Evolutionary conservation across 2,329 filamentous ascomycete species (phyloP), one percentile per base, ranked within the genome.

Genomic region (Cercospora citrullina): DNA sequence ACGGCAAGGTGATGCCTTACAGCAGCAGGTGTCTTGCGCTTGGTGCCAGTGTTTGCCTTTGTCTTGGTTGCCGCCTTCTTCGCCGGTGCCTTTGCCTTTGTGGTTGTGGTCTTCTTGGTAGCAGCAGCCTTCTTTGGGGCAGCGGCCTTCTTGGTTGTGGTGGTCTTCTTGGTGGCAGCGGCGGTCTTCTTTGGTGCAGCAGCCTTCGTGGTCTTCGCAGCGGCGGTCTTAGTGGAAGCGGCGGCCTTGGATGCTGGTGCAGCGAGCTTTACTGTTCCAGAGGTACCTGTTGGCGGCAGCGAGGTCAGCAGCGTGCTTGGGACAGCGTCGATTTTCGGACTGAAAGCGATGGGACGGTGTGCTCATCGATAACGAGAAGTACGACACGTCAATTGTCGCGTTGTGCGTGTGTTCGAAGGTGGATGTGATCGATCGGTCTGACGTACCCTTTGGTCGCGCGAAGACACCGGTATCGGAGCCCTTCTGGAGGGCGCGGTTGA

Each of bases 391-490:
- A 61, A 68, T 58, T 57, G 42, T 61, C 26, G 14, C 51, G 63
- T 65, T 42, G 68, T 42, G 36, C 39, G 23, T 68, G 45, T 28
- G 55, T 70, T 59, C 36, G 53, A 28, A 51, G 51, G 66, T 71
- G 66, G 69, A 45, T 69, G 42, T 60, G 68, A 75, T 73, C 72
- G 72, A 69, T 75, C 30, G 65, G 66, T 64, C 69, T 68, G 59
- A 84, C 87, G 74, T 86, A 93, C 93, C 93, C 89, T 97, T 97
- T 77, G 93, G 94, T 80, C 94, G 93, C 78, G 89, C 87, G 79
- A 97, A 97, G 76, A 91, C 86, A 71, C 91, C 92, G 86, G 91
- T 93, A 77, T 96, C 92, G 75, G 94, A 93, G 80, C 93, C 93
- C 68, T 85, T 83, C 82, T 90, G 88, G 79, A 96, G 85, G 64